Base-by-base conservation (phyloP, 1,284 basidiomycete species). In the Bjerkandera adusta region DNA sequence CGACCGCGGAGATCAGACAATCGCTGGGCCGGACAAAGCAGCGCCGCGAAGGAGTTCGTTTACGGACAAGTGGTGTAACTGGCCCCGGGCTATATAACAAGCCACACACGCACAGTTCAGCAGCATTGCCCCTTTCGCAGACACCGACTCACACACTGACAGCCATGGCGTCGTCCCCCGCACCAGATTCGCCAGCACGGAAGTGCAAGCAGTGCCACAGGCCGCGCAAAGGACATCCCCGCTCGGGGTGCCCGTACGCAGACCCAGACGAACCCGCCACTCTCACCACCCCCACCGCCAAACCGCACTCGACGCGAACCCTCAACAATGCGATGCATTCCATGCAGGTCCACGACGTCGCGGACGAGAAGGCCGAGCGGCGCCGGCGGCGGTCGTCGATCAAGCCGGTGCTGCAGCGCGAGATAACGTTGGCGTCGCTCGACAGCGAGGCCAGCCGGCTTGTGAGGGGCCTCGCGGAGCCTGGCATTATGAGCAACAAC, bases 141-240 rank as follows among this genome's bases (percentile, higher is more conserved):
- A n/a, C n/a, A n/a, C n/a, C n/a, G n/a, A n/a, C n/a, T n/a, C n/a
- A n/a, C n/a, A n/a, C n/a, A n/a, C n/a, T n/a, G n/a, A n/a, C n/a
- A n/a, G n/a, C n/a, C n/a, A n/a, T n/a, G n/a, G n/a, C n/a, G n/a
- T n/a, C n/a, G n/a, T n/a, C n/a, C n/a, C n/a, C n/a, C n/a, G n/a
- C n/a, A n/a, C n/a, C n/a, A n/a, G n/a, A n/a, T n/a, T n/a, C n/a
- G n/a, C n/a, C n/a, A n/a, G n/a, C n/a, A n/a, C n/a, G n/a, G n/a
- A n/a, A n/a, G 22, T 43, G 30, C 30, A 43, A 34, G 20, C 18
- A 33, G 12, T 43, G 41, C 21, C 30, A 8, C 20, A 29, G 35
- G 32, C 41, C 41, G n/a, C 41, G 41, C 29, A 43, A 43, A 16
- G 41, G 41, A 21, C 41, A 43, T 43, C 41, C 41, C 5, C 29